Percentiles rank a stretch among this genome's conserved stretches.
Evolutionary conservation across 2,329 filamentous ascomycete genomes (phyloP).

Genomic region (Dothidotthia symphoricarpi): DNA sequence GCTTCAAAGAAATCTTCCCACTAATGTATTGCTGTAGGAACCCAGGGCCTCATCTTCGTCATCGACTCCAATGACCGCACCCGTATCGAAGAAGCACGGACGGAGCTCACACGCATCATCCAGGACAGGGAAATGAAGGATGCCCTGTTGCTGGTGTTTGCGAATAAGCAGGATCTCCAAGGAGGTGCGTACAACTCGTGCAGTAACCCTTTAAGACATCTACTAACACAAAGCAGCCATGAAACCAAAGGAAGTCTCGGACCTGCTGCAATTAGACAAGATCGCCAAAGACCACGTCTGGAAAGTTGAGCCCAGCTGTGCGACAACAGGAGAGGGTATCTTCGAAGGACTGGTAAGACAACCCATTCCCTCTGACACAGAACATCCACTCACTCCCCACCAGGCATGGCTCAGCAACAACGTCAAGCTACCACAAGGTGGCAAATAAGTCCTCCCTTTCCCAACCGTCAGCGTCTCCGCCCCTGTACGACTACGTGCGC

Average conservation of each 20-base stretch:
- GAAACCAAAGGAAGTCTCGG: constrained; percentile 52
- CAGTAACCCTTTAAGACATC: background rate
- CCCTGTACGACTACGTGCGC: constrained; percentile 38
- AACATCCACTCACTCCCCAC: constrained; percentile 9
- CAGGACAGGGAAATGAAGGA: constrained; percentile 99
- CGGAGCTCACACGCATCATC: constrained; percentile 96
- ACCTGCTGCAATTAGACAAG: constrained; percentile 49
- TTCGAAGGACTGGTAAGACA: constrained; percentile 50
- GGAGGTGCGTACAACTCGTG: constrained; percentile 58
- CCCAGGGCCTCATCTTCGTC: constrained; percentile 99
- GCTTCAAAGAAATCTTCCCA: background rate
- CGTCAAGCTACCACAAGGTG: constrained; percentile 46
- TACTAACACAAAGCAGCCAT: constrained; percentile 42
- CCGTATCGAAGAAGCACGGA: constrained; percentile 93
- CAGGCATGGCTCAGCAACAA: constrained; percentile 53
- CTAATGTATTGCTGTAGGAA: constrained; percentile 53
- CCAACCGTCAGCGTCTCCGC: constrained; percentile 8
- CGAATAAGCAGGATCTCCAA: constrained; percentile 99
- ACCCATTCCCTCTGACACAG: background rate
- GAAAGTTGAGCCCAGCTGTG: constrained; percentile 56
- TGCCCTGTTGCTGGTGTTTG: constrained; percentile 93
- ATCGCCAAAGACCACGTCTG: constrained; percentile 54
- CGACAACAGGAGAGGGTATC: constrained; percentile 54
- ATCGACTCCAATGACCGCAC: constrained; percentile 99
- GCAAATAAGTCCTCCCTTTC: constrained; percentile 30